Conservation (phyloP, 352 stramenopile genomes). For the Chrysophaeum taylorii region DNA sequence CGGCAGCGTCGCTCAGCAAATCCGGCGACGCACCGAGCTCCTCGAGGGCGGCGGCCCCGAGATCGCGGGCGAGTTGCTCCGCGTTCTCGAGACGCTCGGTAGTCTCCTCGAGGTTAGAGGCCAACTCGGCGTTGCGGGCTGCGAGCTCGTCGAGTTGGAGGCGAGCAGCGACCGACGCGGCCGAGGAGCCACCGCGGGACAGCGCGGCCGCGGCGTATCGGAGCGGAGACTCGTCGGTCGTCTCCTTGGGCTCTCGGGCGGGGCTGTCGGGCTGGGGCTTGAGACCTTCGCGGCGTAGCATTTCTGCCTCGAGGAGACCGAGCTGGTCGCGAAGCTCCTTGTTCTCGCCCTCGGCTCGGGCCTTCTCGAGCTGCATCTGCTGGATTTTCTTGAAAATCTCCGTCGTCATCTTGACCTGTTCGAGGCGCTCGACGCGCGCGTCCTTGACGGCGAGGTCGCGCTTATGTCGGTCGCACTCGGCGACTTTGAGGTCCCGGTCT, state of each 20-base stretch:
- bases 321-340: background rate
- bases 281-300: too few relatives aligned
- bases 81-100: background rate
- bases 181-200: background rate
- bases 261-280: background rate
- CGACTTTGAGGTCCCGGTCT: too few relatives aligned
- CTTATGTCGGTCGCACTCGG: background rate
- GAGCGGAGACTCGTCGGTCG: background rate
- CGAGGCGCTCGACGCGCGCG: background rate
- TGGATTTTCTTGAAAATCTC: background rate
- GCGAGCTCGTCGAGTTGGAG: conserved; percentile 11
- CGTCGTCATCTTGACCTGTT: conserved; percentile 5
- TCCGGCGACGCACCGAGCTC: background rate
- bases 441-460: background rate
- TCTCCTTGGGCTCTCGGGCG: background rate
- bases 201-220: background rate
- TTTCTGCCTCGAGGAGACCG: background rate
- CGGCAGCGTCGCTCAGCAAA: background rate
- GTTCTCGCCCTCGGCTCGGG: background rate
- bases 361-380: conserved; percentile 2
- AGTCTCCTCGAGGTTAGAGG: background rate
- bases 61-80: too few relatives aligned
- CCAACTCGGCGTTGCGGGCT: background rate
- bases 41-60: background rate
- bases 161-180: background rate